phyloP scores from a whole-genome alignment of 805 yeast genomes.

The Saturnispora hagleri region DNA sequence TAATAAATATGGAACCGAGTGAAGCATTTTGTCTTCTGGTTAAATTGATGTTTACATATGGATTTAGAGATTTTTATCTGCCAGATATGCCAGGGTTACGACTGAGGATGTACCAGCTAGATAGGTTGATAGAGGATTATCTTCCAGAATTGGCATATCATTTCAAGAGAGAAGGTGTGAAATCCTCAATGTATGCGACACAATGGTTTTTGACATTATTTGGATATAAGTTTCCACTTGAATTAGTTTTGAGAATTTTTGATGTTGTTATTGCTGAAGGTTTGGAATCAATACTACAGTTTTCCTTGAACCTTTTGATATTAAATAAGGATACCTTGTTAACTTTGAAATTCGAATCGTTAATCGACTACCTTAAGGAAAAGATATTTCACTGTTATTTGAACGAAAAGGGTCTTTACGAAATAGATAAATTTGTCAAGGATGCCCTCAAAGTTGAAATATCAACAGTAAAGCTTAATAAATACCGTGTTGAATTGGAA shows the following conservation, averaged over 20 bases:
- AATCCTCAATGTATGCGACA: conserved; percentile 92
- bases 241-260: conserved; percentile 76
- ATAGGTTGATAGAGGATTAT: conserved; percentile 69
- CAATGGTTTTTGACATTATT: conserved; percentile 96
- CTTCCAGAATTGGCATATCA: conserved; percentile 69
- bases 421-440: conserved; percentile 62
- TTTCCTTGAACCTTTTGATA: conserved; percentile 73
- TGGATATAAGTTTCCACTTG: conserved; percentile 89
- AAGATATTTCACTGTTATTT: conserved; percentile 62
- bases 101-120: conserved; percentile 79
- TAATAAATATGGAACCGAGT: conserved; percentile 70
- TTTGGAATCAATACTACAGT: conserved; percentile 71
- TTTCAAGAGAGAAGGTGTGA: conserved; percentile 74
- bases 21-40: conserved; percentile 81
- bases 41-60: conserved; percentile 75
- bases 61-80: conserved; percentile 65
- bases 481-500: conserved; percentile 65
- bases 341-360: conserved; percentile 60
- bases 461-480: conserved; percentile 60
- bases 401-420: conserved; percentile 31
- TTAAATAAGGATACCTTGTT: conserved; percentile 55
- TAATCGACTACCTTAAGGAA: conserved; percentile 71
- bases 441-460: conserved; percentile 72
- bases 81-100: conserved; percentile 95
- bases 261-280: conserved; percentile 91